Evolutionary conservation across 1,139 yeast species (phyloP), one percentile per base, ranked within the genome.

Genomic region (Pichia norvegensis): DNA sequence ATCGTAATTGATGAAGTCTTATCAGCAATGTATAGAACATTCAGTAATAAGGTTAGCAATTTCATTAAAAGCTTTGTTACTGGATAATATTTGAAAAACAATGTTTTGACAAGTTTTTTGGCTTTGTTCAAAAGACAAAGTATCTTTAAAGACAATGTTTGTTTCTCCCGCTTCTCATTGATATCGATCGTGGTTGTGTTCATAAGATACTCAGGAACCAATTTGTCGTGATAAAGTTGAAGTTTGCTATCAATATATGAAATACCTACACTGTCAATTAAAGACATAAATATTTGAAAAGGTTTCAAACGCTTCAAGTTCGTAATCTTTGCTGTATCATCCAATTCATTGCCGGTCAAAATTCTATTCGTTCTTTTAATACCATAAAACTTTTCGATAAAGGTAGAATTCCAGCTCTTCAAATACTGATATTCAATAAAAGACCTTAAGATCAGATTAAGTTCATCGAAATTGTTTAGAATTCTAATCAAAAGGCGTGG

Each of bases 311-410:
- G 65, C 47, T 85, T 70, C 48, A 80, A 67, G 41, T 68, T 67
- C 48, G 81, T 85, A 49, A 59, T 59, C 21, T 60, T 55, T 19
- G 41, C 16, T 4, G 54, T 43, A 14, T 42, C 48, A 4, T 36
- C 36, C 1, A 45, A 16, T 11, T 42, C 33, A 19, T 22, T 5
- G 8, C 46, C 38, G 13, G 36, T 37, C n/a, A 45, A 35, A 13
- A 40, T 38, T 35, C 64, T 66, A 45, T 67, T 67, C 20, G 78
- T 78, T 44, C 95, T 67, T 61, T 88, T 87, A 55, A 92, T 66
- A 2, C 97, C 97, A 60, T 92, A 90, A 61, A 90, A 92, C 61
- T 85, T 85, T 62, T 90, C 97, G 0, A 95, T 86, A 56, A 92
- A 87, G 2, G 94, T 78, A 0, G 95, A 80, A 57, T 85, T 90